A percentile compares a stretch with the other conserved stretches of the same genome.
Conservation (phyloP, 1,284 basidiomycete genomes). For the Heliocybe sulcata region DNA sequence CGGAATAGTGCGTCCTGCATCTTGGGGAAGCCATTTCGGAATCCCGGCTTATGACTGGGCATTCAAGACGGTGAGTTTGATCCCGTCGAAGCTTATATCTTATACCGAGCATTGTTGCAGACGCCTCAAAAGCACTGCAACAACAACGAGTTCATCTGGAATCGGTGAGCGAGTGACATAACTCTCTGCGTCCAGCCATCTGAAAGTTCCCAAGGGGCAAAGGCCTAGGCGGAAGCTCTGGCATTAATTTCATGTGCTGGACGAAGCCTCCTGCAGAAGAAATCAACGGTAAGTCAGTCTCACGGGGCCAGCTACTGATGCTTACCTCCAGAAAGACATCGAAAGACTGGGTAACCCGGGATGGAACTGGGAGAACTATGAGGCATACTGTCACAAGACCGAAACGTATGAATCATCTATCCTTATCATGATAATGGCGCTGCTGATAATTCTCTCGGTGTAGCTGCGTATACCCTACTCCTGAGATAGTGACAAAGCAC, state of each 20-base stretch:
- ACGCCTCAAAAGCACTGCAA: conserved; percentile 6
- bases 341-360: conserved; percentile 14
- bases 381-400: conserved; percentile 6
- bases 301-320: too few species aligned
- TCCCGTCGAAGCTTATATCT: too few species aligned
- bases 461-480: conserved; percentile 15
- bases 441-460: not conserved
- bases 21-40: conserved; percentile 19
- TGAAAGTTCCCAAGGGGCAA: conserved; percentile 9
- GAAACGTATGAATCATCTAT: conserved; percentile 9
- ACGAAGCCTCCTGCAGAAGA: conserved; percentile 9
- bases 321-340: conserved; percentile 5
- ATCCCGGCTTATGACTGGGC: conserved; percentile 19
- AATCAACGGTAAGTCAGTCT: conserved; percentile 9
- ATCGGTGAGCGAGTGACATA: not conserved
- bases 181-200: not conserved
- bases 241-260: conserved; percentile 11
- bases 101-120: not conserved
- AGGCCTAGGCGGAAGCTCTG: too few species aligned
- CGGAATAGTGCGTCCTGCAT: conserved; percentile 19
- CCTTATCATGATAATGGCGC: too few species aligned
- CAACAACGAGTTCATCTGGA: conserved; percentile 3
- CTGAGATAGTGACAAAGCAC: conserved; percentile 11
- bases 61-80: conserved; percentile 17
- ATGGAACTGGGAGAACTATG: conserved; percentile 14